A percentile compares a stretch with the other conserved stretches of the same genome.
phyloP scores from a whole-genome alignment of 495 filamentous ascomycete species.

The Neurospora intermedia region DNA sequence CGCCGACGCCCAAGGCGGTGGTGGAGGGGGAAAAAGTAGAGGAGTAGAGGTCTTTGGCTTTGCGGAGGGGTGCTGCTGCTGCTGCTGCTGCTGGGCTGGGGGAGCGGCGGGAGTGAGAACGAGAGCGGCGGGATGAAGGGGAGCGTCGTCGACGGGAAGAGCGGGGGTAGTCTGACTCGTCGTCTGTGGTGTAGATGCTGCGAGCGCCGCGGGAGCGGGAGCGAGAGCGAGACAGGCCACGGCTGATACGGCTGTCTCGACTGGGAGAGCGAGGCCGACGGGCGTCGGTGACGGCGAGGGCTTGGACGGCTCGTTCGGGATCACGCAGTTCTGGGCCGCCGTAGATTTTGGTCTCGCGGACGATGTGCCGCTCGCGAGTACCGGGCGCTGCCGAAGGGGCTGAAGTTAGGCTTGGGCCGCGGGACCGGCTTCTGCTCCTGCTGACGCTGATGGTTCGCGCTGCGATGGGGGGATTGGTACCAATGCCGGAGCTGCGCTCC shows the following conservation, averaged over 20 bases:
- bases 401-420: neutral
- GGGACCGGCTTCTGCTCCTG: neutral
- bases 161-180: neutral
- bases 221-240: neutral
- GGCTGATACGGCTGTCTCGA: neutral
- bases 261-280: neutral
- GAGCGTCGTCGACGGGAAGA: neutral
- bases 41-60: neutral
- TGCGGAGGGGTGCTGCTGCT: neutral
- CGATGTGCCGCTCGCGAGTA: neutral
- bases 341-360: neutral
- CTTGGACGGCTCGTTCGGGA: neutral
- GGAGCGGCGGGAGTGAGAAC: neutral
- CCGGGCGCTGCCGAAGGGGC: neutral
- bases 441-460: neutral
- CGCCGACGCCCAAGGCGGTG: conserved; percentile 30
- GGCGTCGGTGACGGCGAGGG: neutral
- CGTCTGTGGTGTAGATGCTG: neutral
- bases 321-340: neutral
- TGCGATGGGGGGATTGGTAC: neutral
- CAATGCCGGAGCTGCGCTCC: neutral
- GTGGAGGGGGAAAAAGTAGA: conserved; percentile 24
- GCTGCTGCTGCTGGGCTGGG: neutral
- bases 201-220: neutral
- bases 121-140: neutral